A percentile compares a stretch with the other conserved stretches of the same genome.
These are phyloP conservation scores for Hypoxylon sp. DNA, from an alignment of 2,329 filamentous ascomycete genomes.

Conservation along the genomic window DNA sequence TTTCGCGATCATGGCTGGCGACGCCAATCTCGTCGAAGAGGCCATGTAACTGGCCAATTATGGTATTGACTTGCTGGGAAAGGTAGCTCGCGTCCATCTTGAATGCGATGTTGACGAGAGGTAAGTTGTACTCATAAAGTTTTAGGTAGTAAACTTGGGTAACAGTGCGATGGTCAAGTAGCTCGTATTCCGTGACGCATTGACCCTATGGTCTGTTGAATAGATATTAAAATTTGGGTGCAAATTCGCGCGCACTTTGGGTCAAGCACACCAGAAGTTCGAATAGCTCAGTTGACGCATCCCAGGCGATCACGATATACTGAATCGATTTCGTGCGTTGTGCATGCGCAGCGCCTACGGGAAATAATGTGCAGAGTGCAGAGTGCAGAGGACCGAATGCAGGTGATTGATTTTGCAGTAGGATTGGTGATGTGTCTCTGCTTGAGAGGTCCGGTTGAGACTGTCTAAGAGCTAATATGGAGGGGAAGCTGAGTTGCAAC, in stretches of 20 bases:
- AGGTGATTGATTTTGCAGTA: constrained; percentile 40
- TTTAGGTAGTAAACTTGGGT: constrained; percentile 13
- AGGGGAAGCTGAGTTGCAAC: constrained; percentile 45
- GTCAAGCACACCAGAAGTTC: constrained; percentile 36
- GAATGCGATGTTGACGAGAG: constrained; percentile 34
- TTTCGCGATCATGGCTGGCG: constrained; percentile 91
- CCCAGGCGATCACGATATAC: constrained; percentile 41
- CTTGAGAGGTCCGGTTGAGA: constrained; percentile 42
- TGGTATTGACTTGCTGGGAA: constrained; percentile 94
- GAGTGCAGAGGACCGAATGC: constrained; percentile 34
- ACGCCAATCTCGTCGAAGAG: constrained; percentile 98
- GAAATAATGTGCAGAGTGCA: constrained; percentile 24
- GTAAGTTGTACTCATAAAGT: constrained; percentile 32
- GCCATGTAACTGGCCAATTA: constrained; percentile 92
- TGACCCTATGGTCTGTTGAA: constrained; percentile 21
- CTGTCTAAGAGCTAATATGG: constrained; percentile 44
- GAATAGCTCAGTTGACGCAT: constrained; percentile 37
- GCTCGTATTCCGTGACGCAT: constrained; percentile 27
- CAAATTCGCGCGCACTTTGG: constrained; percentile 18
- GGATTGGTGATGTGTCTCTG: constrained; percentile 36
- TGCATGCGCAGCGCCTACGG: constrained; percentile 36
- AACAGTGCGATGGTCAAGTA: constrained; percentile 21
- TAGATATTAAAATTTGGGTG: constrained; percentile 27
- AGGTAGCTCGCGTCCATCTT: constrained; percentile 92
- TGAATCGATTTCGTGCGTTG: constrained; percentile 37